phyloP scores from a whole-genome alignment of 2,329 filamentous ascomycete species.

The Knufia fluminis region DNA sequence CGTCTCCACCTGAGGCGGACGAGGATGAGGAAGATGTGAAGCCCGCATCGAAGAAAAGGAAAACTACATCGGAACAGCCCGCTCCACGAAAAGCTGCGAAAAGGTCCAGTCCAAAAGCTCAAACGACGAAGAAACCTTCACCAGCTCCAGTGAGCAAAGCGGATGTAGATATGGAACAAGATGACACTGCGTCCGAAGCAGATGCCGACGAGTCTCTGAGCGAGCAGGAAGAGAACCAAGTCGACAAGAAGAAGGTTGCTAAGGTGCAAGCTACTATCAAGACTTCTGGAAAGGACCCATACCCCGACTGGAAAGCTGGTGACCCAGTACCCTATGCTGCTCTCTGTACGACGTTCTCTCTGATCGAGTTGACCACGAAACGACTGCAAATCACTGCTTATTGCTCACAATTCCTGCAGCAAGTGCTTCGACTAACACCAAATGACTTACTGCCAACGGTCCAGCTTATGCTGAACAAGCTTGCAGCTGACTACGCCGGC shows the following conservation, averaged over 20 bases:
- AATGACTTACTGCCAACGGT: constrained; percentile 80
- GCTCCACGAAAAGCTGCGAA: constrained; percentile 14
- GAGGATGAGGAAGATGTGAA: constrained; percentile 46
- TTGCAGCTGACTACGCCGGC: constrained; percentile 91
- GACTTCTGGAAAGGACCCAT: constrained; percentile 64
- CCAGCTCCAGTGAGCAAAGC: background rate
- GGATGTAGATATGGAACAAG: constrained; percentile 25
- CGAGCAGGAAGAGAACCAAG: constrained; percentile 57
- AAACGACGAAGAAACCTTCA: constrained; percentile 21
- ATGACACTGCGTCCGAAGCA: constrained; percentile 32
- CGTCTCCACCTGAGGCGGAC: constrained; percentile 25
- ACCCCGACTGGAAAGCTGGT: constrained; percentile 87
- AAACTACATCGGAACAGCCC: constrained; percentile 30
- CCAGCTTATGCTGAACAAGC: constrained; percentile 93
- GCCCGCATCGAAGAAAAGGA: constrained; percentile 49
- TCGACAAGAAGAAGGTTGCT: constrained; percentile 65
- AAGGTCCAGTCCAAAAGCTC: constrained; percentile 18
- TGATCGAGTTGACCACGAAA: constrained; percentile 91
- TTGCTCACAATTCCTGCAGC: constrained; percentile 81
- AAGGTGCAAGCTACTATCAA: constrained; percentile 71
- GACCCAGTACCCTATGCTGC: constrained; percentile 89
- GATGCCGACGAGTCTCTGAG: constrained; percentile 36
- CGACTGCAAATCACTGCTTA: constrained; percentile 79
- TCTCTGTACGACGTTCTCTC: constrained; percentile 85
- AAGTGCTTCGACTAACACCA: constrained; percentile 87